Percentiles rank a stretch among this genome's conserved stretches.
These are phyloP conservation scores for Rhizophora apiculata DNA, from an alignment of 345 rosid species.

Conservation along the genomic window DNA sequence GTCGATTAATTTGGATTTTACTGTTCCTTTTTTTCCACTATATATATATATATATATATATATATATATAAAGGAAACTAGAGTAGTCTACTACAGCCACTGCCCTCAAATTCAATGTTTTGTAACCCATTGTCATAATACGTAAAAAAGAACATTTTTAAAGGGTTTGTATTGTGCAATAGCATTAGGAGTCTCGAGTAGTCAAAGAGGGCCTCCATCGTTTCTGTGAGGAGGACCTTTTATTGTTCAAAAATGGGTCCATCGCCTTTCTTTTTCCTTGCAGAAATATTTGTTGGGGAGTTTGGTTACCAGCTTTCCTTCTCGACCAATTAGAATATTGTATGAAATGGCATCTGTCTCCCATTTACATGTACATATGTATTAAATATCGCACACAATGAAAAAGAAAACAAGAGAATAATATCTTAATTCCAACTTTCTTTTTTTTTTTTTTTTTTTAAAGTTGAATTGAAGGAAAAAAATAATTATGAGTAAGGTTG, in stretches of 20 bases:
- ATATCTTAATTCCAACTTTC: too few species aligned
- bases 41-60: too few species aligned
- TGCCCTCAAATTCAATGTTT: neutral
- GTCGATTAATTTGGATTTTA: conserved; percentile 13
- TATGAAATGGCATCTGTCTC: neutral
- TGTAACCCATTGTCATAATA: too few species aligned
- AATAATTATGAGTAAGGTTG: too few species aligned
- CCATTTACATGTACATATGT: neutral
- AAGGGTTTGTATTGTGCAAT: neutral
- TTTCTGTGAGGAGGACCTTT: conserved; percentile 36
- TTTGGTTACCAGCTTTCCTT: conserved; percentile 51
- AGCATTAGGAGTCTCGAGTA: conserved; percentile 16
- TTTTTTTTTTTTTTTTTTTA: too few species aligned
- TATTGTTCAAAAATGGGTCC: conserved; percentile 38
- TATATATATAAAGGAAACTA: too few species aligned
- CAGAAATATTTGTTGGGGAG: conserved; percentile 30
- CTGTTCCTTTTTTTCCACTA: neutral
- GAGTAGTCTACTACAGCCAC: neutral
- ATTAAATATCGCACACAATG: neutral
- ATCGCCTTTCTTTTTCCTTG: neutral
- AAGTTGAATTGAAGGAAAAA: too few species aligned
- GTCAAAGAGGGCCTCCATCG: conserved; percentile 34
- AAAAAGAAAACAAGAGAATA: neutral
- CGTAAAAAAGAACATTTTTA: too few species aligned
- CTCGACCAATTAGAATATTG: conserved; percentile 29